These are phyloP conservation scores for Plasmodium sp. DNA, from an alignment of 169 alveolate species.

Conservation along the genomic window DNA sequence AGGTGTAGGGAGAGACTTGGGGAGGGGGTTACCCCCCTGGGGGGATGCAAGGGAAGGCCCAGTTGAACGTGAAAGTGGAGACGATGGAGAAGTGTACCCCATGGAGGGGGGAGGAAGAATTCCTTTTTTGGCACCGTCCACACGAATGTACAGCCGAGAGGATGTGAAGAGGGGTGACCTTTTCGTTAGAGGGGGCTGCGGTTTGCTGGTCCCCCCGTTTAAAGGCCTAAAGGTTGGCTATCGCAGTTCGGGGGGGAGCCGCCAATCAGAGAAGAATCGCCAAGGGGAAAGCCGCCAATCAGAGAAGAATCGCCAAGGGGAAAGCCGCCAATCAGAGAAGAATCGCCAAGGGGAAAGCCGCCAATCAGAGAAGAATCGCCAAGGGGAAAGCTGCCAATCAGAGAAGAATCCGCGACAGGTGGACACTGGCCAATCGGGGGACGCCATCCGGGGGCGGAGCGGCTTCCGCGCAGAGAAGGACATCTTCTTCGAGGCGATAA, in stretches of 20 bases:
- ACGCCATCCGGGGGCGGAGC: background rate
- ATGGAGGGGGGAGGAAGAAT: background rate
- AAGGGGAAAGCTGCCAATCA: background rate
- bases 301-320: background rate
- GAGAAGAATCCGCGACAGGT: background rate
- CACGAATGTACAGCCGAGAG: background rate
- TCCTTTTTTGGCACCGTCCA: background rate
- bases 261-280: background rate
- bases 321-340: background rate
- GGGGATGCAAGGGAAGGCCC: background rate
- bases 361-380: background rate
- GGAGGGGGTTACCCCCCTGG: background rate
- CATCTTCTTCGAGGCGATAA: conserved; percentile 37
- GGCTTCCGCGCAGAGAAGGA: conserved; percentile 16
- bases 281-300: background rate
- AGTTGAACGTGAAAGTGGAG: background rate
- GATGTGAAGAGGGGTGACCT: background rate
- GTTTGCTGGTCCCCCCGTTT: background rate
- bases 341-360: too few relatives aligned
- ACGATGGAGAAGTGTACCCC: background rate
- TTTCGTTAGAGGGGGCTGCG: background rate
- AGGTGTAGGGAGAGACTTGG: too few relatives aligned
- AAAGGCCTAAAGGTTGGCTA: background rate
- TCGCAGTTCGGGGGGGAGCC: background rate
- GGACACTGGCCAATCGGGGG: background rate